Base-by-base conservation (phyloP, 495 filamentous ascomycete genomes). In the Bacidia gigantensis region DNA sequence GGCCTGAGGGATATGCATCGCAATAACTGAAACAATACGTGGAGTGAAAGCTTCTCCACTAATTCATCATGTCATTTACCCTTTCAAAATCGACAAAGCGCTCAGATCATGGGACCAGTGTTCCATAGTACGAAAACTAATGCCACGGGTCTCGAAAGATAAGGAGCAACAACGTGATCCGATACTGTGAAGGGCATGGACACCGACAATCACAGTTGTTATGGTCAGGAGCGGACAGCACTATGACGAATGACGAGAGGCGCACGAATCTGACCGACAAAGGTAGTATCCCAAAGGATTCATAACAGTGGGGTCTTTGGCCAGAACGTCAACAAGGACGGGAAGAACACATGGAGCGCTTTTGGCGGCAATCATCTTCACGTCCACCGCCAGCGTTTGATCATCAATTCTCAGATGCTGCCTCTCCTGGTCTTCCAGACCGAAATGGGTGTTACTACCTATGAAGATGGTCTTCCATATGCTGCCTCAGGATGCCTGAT, bases 181-280 rank as follows among this genome's bases (percentile, higher is more conserved):
- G 7, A 17, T 46, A 12, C 35, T 18, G 21, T 49, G 17, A 25
- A 58, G 26, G 26, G 56, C 50, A 45, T 66, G 65, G 26, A 60
- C 56, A 11, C 56, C 47, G n/a, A 64, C 63, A 21, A 70, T 61
- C 40, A 65, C 35, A 54, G 53, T 63, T 20, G 61, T 61, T 20
- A 47, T 29, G 17, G 64, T 18, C 11, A 69, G 56, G 1, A 69
- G 57, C 20, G n/a, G n/a, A 67, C 46, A n/a, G 64, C 64, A 51
- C 65, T 69, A 50, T 69, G 65, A 22, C 54, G 48, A 49, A 68
- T 64, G 20, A 69, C 40, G 11, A 63, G 51, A 38, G 65, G 61
- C 9, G 67, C 60, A 18, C 53, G 29, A 17, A 50, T 44, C 52
- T 64, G 60, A 12, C 58, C 57, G 10, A 46, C 12, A 11, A 51